These are phyloP conservation scores for Tetrahymena thermophila DNA, from an alignment of 73 alveolate species.

Conservation along the genomic window DNA sequence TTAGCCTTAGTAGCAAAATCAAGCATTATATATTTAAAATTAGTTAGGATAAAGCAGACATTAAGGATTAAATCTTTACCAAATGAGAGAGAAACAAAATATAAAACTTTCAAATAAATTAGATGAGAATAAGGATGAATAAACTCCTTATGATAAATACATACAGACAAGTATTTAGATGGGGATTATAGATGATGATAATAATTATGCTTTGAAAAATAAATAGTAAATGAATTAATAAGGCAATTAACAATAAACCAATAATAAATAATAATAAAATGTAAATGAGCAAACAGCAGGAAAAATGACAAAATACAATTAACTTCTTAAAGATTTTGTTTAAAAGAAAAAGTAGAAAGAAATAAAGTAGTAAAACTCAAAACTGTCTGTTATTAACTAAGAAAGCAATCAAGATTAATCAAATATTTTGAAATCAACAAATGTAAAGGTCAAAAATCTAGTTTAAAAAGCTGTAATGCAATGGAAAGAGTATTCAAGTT, in stretches of 20 bases:
- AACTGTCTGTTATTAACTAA: background rate
- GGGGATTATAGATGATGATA: background rate
- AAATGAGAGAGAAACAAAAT: background rate
- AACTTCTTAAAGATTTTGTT: background rate
- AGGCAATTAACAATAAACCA: background rate
- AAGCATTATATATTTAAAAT: background rate
- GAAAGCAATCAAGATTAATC: background rate
- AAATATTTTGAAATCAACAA: background rate
- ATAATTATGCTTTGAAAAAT: background rate
- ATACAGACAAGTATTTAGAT: background rate
- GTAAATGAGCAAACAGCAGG: background rate
- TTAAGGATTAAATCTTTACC: background rate
- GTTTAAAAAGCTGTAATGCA: background rate
- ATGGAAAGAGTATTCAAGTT: background rate
- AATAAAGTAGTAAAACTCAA: background rate
- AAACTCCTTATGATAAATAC: background rate
- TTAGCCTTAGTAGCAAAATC: background rate
- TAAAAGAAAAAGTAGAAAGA: background rate
- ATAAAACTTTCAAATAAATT: background rate
- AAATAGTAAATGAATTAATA: no score
- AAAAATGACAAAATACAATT: background rate
- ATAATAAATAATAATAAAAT: background rate
- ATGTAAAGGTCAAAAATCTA: background rate
- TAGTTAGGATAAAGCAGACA: background rate
- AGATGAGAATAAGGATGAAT: background rate